Conservation (phyloP, 306 rosid species). For the Vigna angularis region DNA sequence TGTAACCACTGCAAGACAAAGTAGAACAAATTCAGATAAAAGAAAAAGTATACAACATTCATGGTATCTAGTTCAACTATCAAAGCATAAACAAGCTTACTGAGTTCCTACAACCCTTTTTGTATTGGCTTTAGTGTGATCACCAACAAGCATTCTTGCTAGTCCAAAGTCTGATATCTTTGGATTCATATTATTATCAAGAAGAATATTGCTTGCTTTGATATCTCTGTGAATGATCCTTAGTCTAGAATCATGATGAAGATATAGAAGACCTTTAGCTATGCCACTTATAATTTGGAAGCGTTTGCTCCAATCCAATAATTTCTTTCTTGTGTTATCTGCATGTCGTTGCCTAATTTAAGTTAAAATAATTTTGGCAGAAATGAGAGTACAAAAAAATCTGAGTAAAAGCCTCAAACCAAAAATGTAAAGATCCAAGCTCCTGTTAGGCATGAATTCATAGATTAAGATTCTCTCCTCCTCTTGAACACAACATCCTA, state of each 20-base stretch:
- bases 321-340: no score
- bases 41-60: no score
- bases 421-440: neutral
- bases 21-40: no score
- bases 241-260: conserved; percentile 45
- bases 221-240: conserved; percentile 38
- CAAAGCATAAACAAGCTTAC: neutral
- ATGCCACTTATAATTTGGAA: conserved; percentile 37
- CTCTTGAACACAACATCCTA: conserved; percentile 59
- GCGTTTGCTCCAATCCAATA: neutral
- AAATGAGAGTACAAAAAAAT: no score
- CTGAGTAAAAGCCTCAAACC: no score
- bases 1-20: conserved; percentile 37
- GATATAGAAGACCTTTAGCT: conserved; percentile 47
- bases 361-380: no score
- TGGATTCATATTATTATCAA: neutral
- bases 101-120: neutral
- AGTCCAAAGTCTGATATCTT: neutral
- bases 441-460: conserved; percentile 60
- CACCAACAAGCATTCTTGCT: neutral
- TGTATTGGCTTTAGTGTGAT: neutral
- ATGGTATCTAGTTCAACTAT: no score
- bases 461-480: conserved; percentile 61
- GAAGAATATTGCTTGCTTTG: neutral
- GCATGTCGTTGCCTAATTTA: no score